Evolutionary conservation across 768 basidiomycete genomes (phyloP), one percentile per base, ranked within the genome.

Genomic region (Trametes cingulata): DNA sequence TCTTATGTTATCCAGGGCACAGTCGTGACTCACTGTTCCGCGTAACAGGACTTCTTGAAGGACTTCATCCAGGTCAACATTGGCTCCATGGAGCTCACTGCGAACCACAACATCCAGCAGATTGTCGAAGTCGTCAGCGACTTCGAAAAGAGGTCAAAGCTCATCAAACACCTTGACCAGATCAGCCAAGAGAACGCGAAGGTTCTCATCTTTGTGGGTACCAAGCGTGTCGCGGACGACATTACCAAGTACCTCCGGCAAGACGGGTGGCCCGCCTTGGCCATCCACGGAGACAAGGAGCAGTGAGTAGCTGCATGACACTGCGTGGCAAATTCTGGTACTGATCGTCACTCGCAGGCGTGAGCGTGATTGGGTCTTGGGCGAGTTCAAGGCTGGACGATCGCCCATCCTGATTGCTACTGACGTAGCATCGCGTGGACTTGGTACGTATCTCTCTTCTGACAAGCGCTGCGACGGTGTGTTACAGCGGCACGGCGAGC

Each of bases 61-160:
- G 96, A 98, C 75, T 93, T 90, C 80, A 97, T 98, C 66, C 97
- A 99, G 80, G 93, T 95, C 74, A 98, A 97, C 80, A 95, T 99
- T 63, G 97, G 97, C 43, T 98, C 96, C 8, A 92, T 97, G 88
- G 97, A 98, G 67, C 82, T 98, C 58, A 95, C 95, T 5, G 97
- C 97, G 65, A 98, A 98, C 75, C 94, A 95, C 82, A 98, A 96
- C 71, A 98, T 99, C 65, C 83, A 87, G 66, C 97, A 99, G 76
- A 85, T 95, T 65, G 87, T 99, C 60, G 95, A 98, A 75, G 88
- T 99, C 66, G 93, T 91, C 84, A 94, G 93, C 64, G 95, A 98
- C 68, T 96, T 93, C 67, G 96, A 98, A 77, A 99, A 99, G 78
- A 91, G 97, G 35, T 84, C 85, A 56, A 98, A 97, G 76, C 80